Percentiles rank a stretch among this genome's conserved stretches.
These are phyloP conservation scores for Termitomyces sp. DNA, from an alignment of 768 basidiomycete genomes.

Conservation along the genomic window DNA sequence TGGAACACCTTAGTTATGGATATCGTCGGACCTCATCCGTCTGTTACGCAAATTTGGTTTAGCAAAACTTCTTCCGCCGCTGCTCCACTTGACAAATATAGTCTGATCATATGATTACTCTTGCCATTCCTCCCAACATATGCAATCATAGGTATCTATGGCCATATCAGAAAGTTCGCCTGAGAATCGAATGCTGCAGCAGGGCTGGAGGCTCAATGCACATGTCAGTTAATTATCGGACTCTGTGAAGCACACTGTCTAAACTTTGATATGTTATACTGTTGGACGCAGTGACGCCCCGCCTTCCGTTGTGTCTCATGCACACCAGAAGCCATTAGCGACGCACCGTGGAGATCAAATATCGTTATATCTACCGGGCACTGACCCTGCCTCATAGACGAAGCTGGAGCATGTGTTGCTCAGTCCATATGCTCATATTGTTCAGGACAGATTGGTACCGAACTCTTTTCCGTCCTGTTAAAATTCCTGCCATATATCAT, in stretches of 20 bases:
- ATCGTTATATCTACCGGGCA: background rate
- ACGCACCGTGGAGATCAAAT: background rate
- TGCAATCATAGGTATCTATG: background rate
- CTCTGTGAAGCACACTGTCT: background rate
- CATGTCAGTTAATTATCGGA: background rate
- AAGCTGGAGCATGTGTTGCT: background rate
- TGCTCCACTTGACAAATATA: background rate
- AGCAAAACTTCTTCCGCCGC: background rate
- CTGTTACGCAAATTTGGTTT: background rate
- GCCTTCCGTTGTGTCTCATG: background rate
- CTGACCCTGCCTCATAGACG: background rate
- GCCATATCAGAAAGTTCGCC: background rate
- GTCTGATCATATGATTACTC: background rate
- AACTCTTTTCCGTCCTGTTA: background rate
- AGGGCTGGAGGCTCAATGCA: background rate
- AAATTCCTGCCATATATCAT: background rate
- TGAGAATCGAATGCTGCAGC: background rate
- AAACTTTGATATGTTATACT: background rate
- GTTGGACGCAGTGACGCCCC: no score
- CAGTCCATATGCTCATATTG: background rate
- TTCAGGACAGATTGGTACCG: background rate
- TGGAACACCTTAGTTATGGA: background rate
- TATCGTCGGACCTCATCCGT: background rate
- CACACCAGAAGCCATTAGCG: background rate
- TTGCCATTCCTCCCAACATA: background rate